Evolutionary conservation across 2,329 filamentous ascomycete genomes (phyloP).

Genomic region (Cadophora gregata): DNA sequence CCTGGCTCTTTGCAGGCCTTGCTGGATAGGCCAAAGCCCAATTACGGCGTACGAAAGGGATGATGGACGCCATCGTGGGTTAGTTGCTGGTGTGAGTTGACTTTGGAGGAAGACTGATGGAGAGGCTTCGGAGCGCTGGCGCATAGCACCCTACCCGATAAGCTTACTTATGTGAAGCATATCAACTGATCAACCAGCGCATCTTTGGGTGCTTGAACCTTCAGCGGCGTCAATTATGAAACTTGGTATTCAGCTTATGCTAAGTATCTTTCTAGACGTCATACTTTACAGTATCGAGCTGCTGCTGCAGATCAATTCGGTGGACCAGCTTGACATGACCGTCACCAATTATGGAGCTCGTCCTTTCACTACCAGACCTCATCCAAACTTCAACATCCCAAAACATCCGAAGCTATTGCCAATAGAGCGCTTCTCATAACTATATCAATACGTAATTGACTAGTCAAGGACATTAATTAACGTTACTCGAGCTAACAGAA

Average conservation of each 20-base stretch:
- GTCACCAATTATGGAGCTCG: neutral
- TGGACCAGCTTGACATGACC: neutral
- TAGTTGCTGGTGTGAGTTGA: neutral
- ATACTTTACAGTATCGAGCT: neutral
- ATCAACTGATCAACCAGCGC: too few relatives aligned
- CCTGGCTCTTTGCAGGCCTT: conserved; percentile 28
- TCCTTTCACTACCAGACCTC: neutral
- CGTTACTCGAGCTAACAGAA: neutral
- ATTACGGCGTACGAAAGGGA: conserved; percentile 21
- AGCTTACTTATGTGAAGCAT: neutral
- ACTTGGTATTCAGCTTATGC: neutral
- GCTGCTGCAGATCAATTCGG: too few relatives aligned
- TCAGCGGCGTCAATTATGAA: neutral
- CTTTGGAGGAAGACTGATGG: neutral
- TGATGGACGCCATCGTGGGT: neutral
- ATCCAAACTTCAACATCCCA: neutral
- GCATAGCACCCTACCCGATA: neutral
- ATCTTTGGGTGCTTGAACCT: too few relatives aligned
- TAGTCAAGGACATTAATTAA: neutral
- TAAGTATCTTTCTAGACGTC: neutral
- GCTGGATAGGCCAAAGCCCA: conserved; percentile 28
- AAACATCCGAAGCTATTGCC: neutral
- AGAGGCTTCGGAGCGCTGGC: neutral
- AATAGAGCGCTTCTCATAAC: neutral
- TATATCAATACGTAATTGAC: neutral